phyloP scores from a whole-genome alignment of 257 asterid genomes.

The Salvia rosmarinus region DNA sequence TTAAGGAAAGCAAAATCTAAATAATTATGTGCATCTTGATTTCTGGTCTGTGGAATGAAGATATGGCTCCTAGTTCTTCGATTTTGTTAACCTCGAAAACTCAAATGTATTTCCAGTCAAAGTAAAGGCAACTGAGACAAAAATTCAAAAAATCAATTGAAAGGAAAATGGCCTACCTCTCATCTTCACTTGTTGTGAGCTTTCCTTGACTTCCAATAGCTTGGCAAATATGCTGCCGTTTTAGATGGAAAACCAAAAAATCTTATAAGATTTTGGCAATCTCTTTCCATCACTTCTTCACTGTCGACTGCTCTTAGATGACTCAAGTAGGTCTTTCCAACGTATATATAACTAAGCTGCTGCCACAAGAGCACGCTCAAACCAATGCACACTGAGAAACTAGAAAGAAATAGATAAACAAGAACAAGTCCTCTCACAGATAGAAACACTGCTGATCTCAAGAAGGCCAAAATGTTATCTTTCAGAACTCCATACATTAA shows the following conservation, averaged over 20 bases:
- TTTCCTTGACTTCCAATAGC: conserved; percentile 69
- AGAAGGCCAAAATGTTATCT: conserved; percentile 53
- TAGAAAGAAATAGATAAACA: conserved; percentile 71
- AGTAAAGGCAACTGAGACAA: conserved; percentile 8
- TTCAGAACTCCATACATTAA: conserved; percentile 45
- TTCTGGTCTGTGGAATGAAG: background rate
- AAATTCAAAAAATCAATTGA: conserved; percentile 18
- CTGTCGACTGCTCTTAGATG: conserved; percentile 56
- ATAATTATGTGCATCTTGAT: background rate
- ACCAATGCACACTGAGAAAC: conserved; percentile 76
- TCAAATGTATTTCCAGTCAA: background rate
- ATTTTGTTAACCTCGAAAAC: background rate
- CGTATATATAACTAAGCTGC: conserved; percentile 81
- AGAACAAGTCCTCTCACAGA: conserved; percentile 79
- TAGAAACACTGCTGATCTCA: conserved; percentile 64
- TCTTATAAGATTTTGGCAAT: conserved; percentile 65
- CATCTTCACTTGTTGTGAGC: conserved; percentile 64
- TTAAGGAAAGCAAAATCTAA: background rate
- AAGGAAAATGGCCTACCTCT: conserved; percentile 40
- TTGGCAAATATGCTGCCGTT: conserved; percentile 62
- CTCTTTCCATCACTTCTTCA: conserved; percentile 56
- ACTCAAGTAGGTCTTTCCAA: conserved; percentile 87
- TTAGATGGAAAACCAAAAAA: conserved; percentile 67
- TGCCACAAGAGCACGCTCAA: conserved; percentile 83
- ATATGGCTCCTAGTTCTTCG: background rate